phyloP scores from a whole-genome alignment of 148 eudicot genomes.

The Silene uniflora region DNA sequence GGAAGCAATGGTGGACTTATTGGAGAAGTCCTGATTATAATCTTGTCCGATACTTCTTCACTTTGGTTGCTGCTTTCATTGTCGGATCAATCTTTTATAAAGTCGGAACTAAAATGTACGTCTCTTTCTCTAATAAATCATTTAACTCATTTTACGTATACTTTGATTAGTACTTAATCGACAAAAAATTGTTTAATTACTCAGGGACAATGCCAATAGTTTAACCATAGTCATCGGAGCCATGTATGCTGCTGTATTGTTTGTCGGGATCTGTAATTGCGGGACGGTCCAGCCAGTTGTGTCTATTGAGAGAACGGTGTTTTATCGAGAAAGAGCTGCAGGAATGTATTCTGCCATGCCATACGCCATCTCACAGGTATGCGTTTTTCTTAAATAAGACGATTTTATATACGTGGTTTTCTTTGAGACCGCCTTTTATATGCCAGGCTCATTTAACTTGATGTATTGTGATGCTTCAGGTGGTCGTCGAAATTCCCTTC shows the following conservation, averaged over 20 bases:
- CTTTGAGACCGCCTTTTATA: too few species aligned
- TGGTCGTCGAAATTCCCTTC: constrained; percentile 77
- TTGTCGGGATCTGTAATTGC: constrained; percentile 71
- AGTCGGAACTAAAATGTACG: constrained; percentile 41
- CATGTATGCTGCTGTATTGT: constrained; percentile 68
- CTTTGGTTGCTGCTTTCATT: too few species aligned
- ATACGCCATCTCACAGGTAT: constrained; percentile 82
- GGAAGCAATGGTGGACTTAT: too few species aligned
- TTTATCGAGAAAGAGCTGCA: constrained; percentile 81
- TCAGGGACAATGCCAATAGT: constrained; percentile 49
- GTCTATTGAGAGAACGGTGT: constrained; percentile 71
- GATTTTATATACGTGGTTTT: not conserved
- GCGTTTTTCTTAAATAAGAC: not conserved
- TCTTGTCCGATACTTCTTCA: too few species aligned
- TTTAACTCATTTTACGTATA: not conserved
- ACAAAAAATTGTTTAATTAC: not conserved
- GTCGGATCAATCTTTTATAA: too few species aligned
- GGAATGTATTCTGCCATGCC: constrained; percentile 94
- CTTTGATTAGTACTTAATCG: not conserved
- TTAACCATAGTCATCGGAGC: constrained; percentile 68
- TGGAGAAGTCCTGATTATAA: too few species aligned
- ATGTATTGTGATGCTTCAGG: constrained; percentile 32
- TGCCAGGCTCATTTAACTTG: not conserved
- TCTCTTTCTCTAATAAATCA: not conserved
- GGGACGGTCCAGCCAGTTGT: constrained; percentile 79